phyloP scores from a whole-genome alignment of 2,329 filamentous ascomycete species.

The Didymosphaeria variabile region DNA sequence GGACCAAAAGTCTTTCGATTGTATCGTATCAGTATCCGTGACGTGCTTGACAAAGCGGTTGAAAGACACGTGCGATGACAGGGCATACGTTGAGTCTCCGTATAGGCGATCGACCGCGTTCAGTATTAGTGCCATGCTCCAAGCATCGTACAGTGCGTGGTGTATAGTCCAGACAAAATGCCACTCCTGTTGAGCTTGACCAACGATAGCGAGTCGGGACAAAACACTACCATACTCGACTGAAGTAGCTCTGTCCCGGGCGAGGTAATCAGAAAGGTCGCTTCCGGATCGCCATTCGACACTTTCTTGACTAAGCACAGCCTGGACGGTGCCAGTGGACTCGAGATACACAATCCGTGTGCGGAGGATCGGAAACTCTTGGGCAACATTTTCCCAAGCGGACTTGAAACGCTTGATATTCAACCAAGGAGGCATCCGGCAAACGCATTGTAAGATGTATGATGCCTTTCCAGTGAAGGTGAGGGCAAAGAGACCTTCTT shows the following conservation, averaged over 20 bases:
- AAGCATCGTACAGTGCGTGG: constrained; percentile 10
- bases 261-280: constrained; percentile 2
- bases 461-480: constrained; percentile 61
- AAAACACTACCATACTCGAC: constrained; percentile 12
- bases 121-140: constrained; percentile 2
- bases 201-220: constrained; percentile 10
- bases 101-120: constrained; percentile 2
- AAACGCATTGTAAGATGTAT: constrained; percentile 60
- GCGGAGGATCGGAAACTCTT: constrained; percentile 54
- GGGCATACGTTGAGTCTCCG: background rate
- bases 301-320: constrained; percentile 10
- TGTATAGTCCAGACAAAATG: constrained; percentile 9
- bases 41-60: constrained; percentile 1
- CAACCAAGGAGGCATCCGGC: constrained; percentile 24
- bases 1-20: constrained; percentile 2
- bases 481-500: constrained; percentile 64
- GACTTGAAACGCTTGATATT: constrained; percentile 43
- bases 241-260: background rate
- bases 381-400: constrained; percentile 52
- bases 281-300: constrained; percentile 8
- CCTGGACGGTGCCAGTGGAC: constrained; percentile 6
- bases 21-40: background rate
- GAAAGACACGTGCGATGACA: background rate
- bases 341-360: constrained; percentile 41
- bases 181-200: background rate